phyloP scores from a whole-genome alignment of 805 yeast genomes.

The Candida berthetii region DNA sequence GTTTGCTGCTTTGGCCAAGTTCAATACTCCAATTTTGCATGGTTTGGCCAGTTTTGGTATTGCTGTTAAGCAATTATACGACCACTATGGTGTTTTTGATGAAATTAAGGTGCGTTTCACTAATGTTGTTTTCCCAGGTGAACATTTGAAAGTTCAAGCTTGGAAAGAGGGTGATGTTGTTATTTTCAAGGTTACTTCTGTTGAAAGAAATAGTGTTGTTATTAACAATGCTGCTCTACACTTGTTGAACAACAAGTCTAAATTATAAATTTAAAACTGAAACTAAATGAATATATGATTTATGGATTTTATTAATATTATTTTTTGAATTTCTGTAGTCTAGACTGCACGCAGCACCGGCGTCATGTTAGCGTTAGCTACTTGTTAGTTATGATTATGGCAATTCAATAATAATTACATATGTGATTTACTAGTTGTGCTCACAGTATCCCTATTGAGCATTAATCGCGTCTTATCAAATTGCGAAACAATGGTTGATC shows the following conservation, averaged over 20 bases:
- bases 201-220: constrained; percentile 72
- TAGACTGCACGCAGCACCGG: too few relatives aligned
- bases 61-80: constrained; percentile 66
- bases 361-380: too few relatives aligned
- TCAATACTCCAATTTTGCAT: constrained; percentile 83
- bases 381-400: too few relatives aligned
- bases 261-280: constrained; percentile 19
- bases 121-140: constrained; percentile 93
- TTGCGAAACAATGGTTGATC: too few relatives aligned
- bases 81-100: constrained; percentile 72
- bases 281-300: too few relatives aligned
- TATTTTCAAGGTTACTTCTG: constrained; percentile 74
- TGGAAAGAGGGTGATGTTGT: constrained; percentile 72
- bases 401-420: too few relatives aligned
- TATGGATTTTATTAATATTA: not conserved
- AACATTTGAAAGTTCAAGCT: constrained; percentile 69
- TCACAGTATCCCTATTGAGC: too few relatives aligned
- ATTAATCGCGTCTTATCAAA: too few relatives aligned
- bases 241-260: constrained; percentile 28
- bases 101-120: constrained; percentile 90
- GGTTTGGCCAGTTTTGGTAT: constrained; percentile 89
- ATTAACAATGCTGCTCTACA: constrained; percentile 86
- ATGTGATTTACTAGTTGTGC: too few relatives aligned
- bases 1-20: constrained; percentile 84
- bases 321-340: too few relatives aligned